Evolutionary conservation across 495 filamentous ascomycete genomes (phyloP).

Genomic region (Lophiotrema nucula): DNA sequence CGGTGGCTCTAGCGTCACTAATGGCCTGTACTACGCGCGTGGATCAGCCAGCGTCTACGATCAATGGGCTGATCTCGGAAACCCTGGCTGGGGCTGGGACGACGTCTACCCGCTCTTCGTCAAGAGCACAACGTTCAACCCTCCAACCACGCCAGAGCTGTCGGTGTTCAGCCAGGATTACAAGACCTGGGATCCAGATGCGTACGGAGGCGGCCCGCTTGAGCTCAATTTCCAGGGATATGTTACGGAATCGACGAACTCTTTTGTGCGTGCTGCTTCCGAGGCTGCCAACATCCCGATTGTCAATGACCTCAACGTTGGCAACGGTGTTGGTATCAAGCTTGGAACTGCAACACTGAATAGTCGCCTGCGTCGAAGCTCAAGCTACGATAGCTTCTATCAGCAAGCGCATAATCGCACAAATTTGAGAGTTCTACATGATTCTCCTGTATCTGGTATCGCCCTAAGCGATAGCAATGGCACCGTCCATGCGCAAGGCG

Average conservation of each 20-base stretch:
- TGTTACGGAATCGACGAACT: neutral
- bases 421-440: neutral
- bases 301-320: conserved; percentile 4
- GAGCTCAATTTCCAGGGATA: neutral
- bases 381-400: conserved; percentile 20
- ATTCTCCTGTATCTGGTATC: conserved; percentile 1
- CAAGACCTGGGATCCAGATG: conserved; percentile 15
- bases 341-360: neutral
- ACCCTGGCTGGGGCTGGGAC: conserved; percentile 62
- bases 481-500: neutral
- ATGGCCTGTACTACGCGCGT: neutral
- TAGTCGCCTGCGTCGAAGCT: neutral
- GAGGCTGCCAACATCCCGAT: conserved; percentile 4
- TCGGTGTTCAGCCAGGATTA: neutral
- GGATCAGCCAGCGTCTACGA: conserved; percentile 43
- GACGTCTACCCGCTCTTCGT: conserved; percentile 57
- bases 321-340: conserved; percentile 5
- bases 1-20: neutral
- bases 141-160: neutral
- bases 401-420: neutral
- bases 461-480: neutral
- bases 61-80: conserved; percentile 58
- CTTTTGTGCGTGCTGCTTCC: neutral
- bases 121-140: conserved; percentile 3
- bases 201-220: conserved; percentile 6